phyloP scores from a whole-genome alignment of 1,284 basidiomycete species.

The Leucoagaricus sp. region DNA sequence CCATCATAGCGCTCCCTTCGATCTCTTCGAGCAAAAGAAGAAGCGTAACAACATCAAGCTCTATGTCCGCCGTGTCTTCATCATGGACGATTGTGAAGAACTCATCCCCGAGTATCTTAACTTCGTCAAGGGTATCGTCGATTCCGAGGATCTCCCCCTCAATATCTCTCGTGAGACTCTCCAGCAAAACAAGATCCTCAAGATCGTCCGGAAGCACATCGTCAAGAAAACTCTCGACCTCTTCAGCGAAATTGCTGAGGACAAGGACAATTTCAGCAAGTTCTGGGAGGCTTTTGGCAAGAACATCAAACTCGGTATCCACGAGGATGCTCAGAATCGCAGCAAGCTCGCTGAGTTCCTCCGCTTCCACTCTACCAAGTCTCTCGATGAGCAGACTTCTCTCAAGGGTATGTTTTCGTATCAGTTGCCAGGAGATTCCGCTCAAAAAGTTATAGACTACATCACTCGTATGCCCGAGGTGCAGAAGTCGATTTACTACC shows the following conservation, averaged over 20 bases:
- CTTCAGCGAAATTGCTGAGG: constrained; percentile 96
- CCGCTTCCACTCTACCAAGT: constrained; percentile 98
- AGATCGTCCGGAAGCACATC: constrained; percentile 98
- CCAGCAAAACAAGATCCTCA: constrained; percentile 99
- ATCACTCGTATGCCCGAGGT: constrained; percentile 99
- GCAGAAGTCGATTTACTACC: constrained; percentile 99
- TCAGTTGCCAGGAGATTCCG: neutral
- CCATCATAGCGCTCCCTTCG: constrained; percentile 83
- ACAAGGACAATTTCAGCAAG: constrained; percentile 99
- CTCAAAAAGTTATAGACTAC: constrained; percentile 73
- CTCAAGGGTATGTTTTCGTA: constrained; percentile 74
- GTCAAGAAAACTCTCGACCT: constrained; percentile 99
- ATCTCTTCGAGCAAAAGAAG: constrained; percentile 99
- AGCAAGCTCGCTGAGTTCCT: constrained; percentile 99
- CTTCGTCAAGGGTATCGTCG: constrained; percentile 99
- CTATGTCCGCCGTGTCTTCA: constrained; percentile 99
- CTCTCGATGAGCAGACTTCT: constrained; percentile 89
- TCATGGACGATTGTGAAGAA: constrained; percentile 99
- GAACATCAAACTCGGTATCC: constrained; percentile 99
- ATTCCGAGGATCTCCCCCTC: constrained; percentile 99
- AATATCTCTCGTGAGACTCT: constrained; percentile 99
- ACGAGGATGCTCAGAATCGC: constrained; percentile 99
- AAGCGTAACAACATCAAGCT: constrained; percentile 99
- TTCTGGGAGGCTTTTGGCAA: constrained; percentile 97
- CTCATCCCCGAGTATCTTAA: constrained; percentile 99